Evolutionary conservation across 148 eudicot species (phyloP).

Genomic region (Rhododendron williamsianum): DNA sequence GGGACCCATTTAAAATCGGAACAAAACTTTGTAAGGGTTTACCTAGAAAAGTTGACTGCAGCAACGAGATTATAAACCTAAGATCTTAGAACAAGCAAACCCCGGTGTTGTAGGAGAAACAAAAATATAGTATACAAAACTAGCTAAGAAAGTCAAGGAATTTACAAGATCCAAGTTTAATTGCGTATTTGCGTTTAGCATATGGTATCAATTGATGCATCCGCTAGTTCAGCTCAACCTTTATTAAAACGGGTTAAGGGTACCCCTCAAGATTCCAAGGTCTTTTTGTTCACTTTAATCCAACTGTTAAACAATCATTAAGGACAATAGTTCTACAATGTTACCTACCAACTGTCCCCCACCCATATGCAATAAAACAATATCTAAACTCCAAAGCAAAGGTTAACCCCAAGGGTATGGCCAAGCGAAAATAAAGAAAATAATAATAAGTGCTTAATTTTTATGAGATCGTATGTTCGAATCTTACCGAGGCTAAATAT

Average conservation of each 20-base stretch:
- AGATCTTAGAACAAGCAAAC: not conserved
- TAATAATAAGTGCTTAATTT: too few species aligned
- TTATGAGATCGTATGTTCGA: not conserved
- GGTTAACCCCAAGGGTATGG: too few species aligned
- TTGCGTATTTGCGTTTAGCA: not conserved
- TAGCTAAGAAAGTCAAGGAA: not conserved
- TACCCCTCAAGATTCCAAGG: not conserved
- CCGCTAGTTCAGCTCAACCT: not conserved
- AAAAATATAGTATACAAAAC: not conserved
- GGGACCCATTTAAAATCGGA: too few species aligned
- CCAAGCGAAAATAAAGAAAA: too few species aligned
- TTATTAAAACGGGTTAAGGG: not conserved
- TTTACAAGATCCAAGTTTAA: not conserved
- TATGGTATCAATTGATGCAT: not conserved
- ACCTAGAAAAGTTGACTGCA: not conserved
- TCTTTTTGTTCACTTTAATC: not conserved
- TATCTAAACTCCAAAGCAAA: not conserved
- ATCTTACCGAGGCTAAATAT: not conserved
- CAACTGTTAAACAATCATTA: constrained; percentile 16
- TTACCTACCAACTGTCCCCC: constrained; percentile 21
- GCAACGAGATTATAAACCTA: not conserved
- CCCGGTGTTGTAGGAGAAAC: not conserved
- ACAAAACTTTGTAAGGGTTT: too few species aligned
- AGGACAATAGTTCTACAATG: not conserved
- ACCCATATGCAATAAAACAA: not conserved